Evolutionary conservation across 805 yeast species (phyloP), one percentile per base, ranked within the genome.

Genomic region (Cyberlindnera xylosilytica): DNA sequence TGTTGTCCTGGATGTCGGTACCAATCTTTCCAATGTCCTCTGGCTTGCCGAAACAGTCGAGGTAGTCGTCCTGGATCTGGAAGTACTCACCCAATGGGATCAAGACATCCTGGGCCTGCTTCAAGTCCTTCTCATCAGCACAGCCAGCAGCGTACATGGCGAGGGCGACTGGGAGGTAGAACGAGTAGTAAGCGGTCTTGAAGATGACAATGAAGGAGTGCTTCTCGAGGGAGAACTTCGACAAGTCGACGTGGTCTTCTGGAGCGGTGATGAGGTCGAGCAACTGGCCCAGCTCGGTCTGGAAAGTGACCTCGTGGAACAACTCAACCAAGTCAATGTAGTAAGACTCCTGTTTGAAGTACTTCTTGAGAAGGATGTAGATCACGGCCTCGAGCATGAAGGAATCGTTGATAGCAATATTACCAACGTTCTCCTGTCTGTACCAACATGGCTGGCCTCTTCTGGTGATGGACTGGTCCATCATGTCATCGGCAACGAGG

Each of bases 391-490:
- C 99, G 53, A 93, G 76, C 93, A 93, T 87, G 66, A 93, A 93
- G 4, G 99, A 80, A 62, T 93, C 99, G 61, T 93, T 93, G 66
- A 93, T 93, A 46, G 99, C 99, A 62, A 93, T 83, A 63, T 88
- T 88, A 31, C 87, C 87, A 46, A 93, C 97, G 30, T 79, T 79
- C 52, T 77, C 80, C 27, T 69, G 76, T 60, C 74, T 80, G 73
- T 89, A 93, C 99, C 99, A 93, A 68, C 99, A 93, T 52, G 97
- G 93, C 69, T 91, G 97, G 46, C 97, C 99, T 65, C 99, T 83
- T 75, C 99, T 86, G 32, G 99, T 93, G 64, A 87, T 84, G 26
- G 96, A 86, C 54, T 81, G 79, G 65, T 93, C 99, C 99, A 93
- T 93, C 81, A 93, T 93, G 64, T 93, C 99, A 64, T 93, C 99